Conservation (phyloP, 495 filamentous ascomycete genomes). For the Cercophora sp. region DNA sequence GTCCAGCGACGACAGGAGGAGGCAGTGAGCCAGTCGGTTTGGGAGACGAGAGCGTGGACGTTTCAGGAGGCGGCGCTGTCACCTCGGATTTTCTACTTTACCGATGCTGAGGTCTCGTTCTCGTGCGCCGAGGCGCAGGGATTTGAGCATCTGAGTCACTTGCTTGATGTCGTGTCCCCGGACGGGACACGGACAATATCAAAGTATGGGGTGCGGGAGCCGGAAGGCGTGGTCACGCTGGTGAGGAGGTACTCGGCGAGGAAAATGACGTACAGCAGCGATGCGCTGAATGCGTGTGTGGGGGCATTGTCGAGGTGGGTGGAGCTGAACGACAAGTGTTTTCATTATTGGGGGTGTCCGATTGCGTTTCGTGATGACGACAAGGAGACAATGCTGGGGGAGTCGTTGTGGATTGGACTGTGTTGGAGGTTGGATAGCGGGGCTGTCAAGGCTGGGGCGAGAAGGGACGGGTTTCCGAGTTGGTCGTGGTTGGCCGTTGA, state of each 20-base stretch:
- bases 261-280: neutral
- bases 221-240: neutral
- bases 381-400: neutral
- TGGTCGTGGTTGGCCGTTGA: neutral
- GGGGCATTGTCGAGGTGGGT: neutral
- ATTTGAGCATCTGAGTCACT: neutral
- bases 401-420: neutral
- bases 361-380: neutral
- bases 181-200: neutral
- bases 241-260: neutral
- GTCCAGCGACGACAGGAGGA: neutral
- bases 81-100: neutral
- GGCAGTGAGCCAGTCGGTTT: neutral
- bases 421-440: neutral
- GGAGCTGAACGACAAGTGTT: neutral
- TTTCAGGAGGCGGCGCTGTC: neutral
- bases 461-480: neutral
- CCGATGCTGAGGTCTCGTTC: neutral
- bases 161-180: neutral
- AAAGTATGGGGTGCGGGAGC: neutral
- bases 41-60: neutral
- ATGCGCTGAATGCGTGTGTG: neutral
- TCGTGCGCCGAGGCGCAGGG: neutral
- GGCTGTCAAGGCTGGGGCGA: neutral
- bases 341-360: neutral